These are phyloP conservation scores for Arxiozyma heterogenica DNA, from an alignment of 1,139 yeast species.

Conservation along the genomic window DNA sequence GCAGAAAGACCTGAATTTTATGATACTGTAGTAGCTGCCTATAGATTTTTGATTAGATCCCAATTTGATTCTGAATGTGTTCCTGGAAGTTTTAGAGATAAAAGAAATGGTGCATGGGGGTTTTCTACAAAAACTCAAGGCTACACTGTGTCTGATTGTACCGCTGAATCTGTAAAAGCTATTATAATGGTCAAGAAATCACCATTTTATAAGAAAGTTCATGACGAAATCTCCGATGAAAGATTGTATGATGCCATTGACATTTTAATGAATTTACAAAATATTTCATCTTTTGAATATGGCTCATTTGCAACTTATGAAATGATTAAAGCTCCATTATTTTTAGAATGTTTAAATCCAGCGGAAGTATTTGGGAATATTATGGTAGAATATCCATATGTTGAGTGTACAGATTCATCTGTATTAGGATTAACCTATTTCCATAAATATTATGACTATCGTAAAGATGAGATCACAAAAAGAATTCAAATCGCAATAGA, in stretches of 20 bases:
- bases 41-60: constrained; percentile 63
- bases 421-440: constrained; percentile 83
- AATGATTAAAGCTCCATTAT: constrained; percentile 70
- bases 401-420: constrained; percentile 94
- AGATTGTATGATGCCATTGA: constrained; percentile 64
- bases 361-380: constrained; percentile 97
- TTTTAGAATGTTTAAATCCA: constrained; percentile 72
- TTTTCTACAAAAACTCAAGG: constrained; percentile 95
- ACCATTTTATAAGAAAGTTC: constrained; percentile 41
- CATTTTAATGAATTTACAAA: constrained; percentile 59
- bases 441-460: constrained; percentile 54
- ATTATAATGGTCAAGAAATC: constrained; percentile 81
- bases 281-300: constrained; percentile 66
- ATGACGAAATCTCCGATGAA: constrained; percentile 43
- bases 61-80: constrained; percentile 79
- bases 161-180: constrained; percentile 93
- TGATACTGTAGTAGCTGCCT: constrained; percentile 53
- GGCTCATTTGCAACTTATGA: constrained; percentile 96
- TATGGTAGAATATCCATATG: constrained; percentile 97
- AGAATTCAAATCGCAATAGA: constrained; percentile 67
- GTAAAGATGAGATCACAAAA: constrained; percentile 50
- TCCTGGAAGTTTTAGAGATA: constrained; percentile 73
- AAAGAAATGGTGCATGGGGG: constrained; percentile 91
- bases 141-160: constrained; percentile 92
- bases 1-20: constrained; percentile 62